phyloP scores from a whole-genome alignment of 148 eudicot species.

The Polygonum aviculare region DNA sequence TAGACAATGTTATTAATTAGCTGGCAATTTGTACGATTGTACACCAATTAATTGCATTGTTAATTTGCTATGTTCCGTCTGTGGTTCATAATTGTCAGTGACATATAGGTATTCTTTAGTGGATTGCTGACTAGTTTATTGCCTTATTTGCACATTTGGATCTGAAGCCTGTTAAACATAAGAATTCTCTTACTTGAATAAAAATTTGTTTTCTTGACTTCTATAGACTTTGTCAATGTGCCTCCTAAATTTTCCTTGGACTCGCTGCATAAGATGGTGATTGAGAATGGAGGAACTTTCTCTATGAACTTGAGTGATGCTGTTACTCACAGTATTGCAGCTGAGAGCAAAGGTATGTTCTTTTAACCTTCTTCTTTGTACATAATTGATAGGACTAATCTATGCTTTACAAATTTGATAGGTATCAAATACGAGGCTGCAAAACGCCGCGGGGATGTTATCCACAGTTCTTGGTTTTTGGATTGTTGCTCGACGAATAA shows the following conservation, averaged over 20 bases:
- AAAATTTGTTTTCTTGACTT: slow-evolving; percentile 23
- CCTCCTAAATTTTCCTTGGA: slow-evolving; percentile 53
- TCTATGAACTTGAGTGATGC: slow-evolving; percentile 83
- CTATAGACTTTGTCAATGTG: slow-evolving; percentile 60
- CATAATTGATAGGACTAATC: not conserved
- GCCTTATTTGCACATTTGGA: not conserved
- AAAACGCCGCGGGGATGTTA: slow-evolving; percentile 71
- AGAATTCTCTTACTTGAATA: not conserved
- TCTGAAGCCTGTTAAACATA: not conserved
- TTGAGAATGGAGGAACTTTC: slow-evolving; percentile 85
- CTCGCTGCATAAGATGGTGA: slow-evolving; percentile 78
- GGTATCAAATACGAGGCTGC: slow-evolving; percentile 91
- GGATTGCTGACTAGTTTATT: not conserved
- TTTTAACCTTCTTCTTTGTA: slow-evolving; percentile 5
- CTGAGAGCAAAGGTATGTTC: slow-evolving; percentile 62
- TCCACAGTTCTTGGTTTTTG: slow-evolving; percentile 80
- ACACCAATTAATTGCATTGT: no score
- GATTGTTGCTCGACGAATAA: slow-evolving; percentile 75
- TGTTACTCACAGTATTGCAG: slow-evolving; percentile 89
- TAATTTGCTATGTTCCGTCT: not conserved
- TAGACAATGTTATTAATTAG: not conserved
- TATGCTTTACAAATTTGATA: slow-evolving; percentile 9
- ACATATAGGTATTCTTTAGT: not conserved
- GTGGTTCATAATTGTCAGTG: not conserved
- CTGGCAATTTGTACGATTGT: not conserved